Base-by-base conservation (phyloP, 2,329 filamentous ascomycete genomes). In the Scytalidium lignicola region DNA sequence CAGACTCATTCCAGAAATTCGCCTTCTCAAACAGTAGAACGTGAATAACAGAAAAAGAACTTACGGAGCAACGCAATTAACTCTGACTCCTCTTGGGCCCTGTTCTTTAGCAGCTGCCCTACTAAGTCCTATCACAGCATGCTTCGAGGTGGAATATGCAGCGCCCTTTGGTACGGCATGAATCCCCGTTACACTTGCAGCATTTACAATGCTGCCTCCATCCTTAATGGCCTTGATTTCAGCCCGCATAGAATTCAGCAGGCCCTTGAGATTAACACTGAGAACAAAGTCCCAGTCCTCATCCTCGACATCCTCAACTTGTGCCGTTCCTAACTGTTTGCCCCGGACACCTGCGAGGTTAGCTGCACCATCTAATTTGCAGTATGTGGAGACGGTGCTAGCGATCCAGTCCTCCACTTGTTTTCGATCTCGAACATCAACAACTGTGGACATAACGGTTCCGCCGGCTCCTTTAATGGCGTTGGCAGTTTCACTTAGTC, bases 141-240 rank as follows among this genome's bases (percentile, higher is more conserved):
- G 60, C 54, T 69, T 65, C 3, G 47, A 55, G 6, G 62, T 58
- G 28, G 53, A 55, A 44, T 66, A 66, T 7, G 62, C 53, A 10
- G 55, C 55, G 23, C 58, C 61, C 13, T 55, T 55, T 1, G 51
- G 42, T 2, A 62, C 57, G 1, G 68, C 71, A 4, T 58, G 58
- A 2, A 73, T 47, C 0, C 74, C 75, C 13, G 71, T 70, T 9
- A 66, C 62, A 50, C 69, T 72, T 5, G 68, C 55, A 8, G 70
- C 67, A 59, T 80, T 82, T 45, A 84, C 80, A 58, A 84, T 81
- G 52, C 77, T 79, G 5, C 78, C 77, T 1, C 74, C 71, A 9
- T 71, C 62, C 12, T 55, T 56, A 50, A 78, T 71, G 23, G 68
- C 65, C 18, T 62, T 65, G 13, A 80, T 53, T 57, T 80, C 60